Evolutionary conservation across 1,284 basidiomycete genomes (phyloP), one percentile per base, ranked within the genome.

Genomic region (Mycena citricolor): DNA sequence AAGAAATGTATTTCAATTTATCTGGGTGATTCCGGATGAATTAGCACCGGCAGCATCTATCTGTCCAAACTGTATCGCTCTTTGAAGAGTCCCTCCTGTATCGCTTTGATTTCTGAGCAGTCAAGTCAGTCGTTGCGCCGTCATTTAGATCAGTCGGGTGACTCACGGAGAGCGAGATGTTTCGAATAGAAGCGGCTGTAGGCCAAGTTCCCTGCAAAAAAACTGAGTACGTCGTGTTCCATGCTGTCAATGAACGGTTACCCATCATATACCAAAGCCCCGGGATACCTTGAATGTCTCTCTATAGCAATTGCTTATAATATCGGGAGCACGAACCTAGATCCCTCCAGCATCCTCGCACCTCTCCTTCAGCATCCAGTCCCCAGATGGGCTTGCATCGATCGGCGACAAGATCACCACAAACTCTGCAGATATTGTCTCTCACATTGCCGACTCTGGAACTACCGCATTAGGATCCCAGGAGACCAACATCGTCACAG

Each of bases 311-410:
- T 85, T 79, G 1, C 79, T 77, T 51, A 84, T 80, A 11, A 62
- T 58, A 54, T 79, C 70, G 24, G 79, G 54, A 3, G 77, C 74
- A n/a, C n/a, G n/a, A n/a, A n/a, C n/a, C 81, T 16, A 76, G 62
- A 49, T 77, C 72, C 21, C 77, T 65, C 62, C 70, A 80, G 5
- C 69, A 63, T 3, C 75, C 72, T 11, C 73, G 68, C 12, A 84
- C 56, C 62, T 89, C 84, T 8, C 83, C 81, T 59, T 87, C 84
- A 8, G 64, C 60, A 55, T 85, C 71, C 19, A 83, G 54, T 0
- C 82, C 81, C 81, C 84, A 87, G 38, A 81, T 66, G 0, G 63
- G 62, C 32, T 68, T 66, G 39, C 78, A 56, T 28, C 66, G 64
- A 22, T 67, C 60, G 4, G 66, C 71, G 5, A 72, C 61, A 7